Percentiles rank a stretch among this genome's conserved stretches.
Conservation (phyloP, 73 alveolate genomes). For the Paraurostyla sp. region DNA sequence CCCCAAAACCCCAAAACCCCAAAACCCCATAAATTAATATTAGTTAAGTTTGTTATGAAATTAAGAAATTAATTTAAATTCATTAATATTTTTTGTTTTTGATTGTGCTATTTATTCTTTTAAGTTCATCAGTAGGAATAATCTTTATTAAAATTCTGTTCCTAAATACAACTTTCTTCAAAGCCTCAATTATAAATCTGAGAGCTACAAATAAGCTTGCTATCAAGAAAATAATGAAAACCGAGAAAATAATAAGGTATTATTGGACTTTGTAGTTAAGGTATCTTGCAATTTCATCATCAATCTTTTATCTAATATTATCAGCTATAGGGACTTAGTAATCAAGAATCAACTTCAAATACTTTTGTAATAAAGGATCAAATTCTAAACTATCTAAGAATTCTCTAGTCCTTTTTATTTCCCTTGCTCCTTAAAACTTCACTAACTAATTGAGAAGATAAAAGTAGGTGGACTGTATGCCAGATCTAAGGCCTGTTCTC, state of each 20-base stretch:
- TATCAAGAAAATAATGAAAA: neutral
- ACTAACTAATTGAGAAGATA: neutral
- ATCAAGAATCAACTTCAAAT: neutral
- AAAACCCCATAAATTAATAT: no score
- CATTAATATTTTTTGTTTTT: neutral
- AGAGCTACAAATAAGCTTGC: neutral
- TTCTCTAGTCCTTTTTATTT: neutral
- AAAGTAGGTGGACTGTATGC: neutral
- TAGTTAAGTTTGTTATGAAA: no score
- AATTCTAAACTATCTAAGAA: neutral
- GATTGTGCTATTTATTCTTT: neutral
- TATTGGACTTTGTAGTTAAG: no score
- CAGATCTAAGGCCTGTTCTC: constrained; percentile 1
- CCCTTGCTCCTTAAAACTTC: neutral
- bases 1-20: no score
- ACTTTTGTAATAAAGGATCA: neutral
- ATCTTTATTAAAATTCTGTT: constrained; percentile 21
- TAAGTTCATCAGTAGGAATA: constrained; percentile 47
- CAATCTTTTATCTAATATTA: neutral
- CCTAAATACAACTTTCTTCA: constrained; percentile 6
- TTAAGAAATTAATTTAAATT: no score
- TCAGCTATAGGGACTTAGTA: neutral
- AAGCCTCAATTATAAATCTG: neutral
- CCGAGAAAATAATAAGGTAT: constrained; percentile 12
- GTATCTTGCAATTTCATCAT: neutral